Percentiles rank a stretch among this genome's conserved stretches.
Conservation (phyloP, 2,329 filamentous ascomycete species). For the Aspergillus pseudoglaucus region DNA sequence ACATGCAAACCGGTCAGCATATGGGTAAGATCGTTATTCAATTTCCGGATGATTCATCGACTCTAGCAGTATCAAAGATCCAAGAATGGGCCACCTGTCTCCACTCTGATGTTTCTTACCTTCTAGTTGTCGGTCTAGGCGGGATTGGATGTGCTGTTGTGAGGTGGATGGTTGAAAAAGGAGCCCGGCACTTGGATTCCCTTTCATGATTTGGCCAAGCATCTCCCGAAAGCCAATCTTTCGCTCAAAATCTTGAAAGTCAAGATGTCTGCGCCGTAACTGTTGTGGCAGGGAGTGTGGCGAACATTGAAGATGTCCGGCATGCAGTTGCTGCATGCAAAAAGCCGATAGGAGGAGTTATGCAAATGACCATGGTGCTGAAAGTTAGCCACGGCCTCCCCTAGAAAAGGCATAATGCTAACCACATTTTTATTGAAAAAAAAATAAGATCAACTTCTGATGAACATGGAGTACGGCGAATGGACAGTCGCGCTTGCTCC, state of each 20-base stretch:
- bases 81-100: neutral
- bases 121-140: constrained; percentile 11
- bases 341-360: constrained; percentile 9
- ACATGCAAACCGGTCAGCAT: neutral
- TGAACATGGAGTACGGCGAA: constrained; percentile 28
- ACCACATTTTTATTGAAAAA: neutral
- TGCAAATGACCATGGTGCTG: constrained; percentile 17
- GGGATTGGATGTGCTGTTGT: constrained; percentile 11
- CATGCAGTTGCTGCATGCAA: constrained; percentile 1
- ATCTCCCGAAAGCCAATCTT: neutral
- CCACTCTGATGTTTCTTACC: constrained; percentile 4
- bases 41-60: neutral
- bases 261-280: neutral
- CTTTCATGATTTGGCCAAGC: constrained; percentile 6
- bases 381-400: constrained; percentile 1
- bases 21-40: neutral
- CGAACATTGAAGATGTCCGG: constrained; percentile 4
- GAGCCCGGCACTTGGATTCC: constrained; percentile 9
- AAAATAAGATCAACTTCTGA: constrained; percentile 5
- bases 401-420: neutral
- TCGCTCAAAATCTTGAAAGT: constrained; percentile 5
- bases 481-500: constrained; percentile 23
- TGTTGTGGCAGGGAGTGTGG: constrained; percentile 5
- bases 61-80: neutral
- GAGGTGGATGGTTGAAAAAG: constrained; percentile 9